Conservation (phyloP, 140 eudicot species). For the Anethum foeniculum region DNA sequence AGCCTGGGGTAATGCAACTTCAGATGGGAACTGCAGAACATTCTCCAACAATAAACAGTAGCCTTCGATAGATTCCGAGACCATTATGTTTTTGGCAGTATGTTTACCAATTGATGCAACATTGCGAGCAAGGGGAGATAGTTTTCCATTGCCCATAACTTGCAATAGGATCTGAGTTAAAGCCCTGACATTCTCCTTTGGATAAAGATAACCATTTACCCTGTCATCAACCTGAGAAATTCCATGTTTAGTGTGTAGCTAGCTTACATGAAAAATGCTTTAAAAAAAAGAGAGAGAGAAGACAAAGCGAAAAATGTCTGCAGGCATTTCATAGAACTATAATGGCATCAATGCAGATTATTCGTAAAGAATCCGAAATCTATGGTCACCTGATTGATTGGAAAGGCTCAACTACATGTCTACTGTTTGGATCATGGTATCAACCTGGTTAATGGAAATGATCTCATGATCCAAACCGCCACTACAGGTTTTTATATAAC, state of each 20-base stretch:
- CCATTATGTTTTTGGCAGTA: constrained; percentile 76
- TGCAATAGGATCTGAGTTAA: constrained; percentile 43
- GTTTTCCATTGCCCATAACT: constrained; percentile 48
- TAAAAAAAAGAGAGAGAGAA: background rate
- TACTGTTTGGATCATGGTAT: no score
- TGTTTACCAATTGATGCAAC: constrained; percentile 65
- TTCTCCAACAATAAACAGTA: constrained; percentile 65
- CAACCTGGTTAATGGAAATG: no score
- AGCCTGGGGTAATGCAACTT: constrained; percentile 57
- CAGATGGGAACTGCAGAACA: constrained; percentile 72
- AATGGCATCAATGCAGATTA: background rate
- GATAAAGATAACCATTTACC: constrained; percentile 81
- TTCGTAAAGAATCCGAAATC: background rate
- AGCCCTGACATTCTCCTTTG: constrained; percentile 46
- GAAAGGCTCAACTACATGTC: background rate
- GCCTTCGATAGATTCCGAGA: constrained; percentile 68
- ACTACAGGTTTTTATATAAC: background rate
- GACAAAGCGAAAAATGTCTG: background rate
- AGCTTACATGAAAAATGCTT: background rate
- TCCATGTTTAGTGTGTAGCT: constrained; percentile 19
- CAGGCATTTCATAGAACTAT: background rate
- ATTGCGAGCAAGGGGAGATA: constrained; percentile 57
- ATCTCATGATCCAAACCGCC: background rate
- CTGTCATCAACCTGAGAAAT: constrained; percentile 72
- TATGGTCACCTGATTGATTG: background rate